These are phyloP conservation scores for Blastobotrys petasosporus DNA, from an alignment of 1,139 yeast genomes.

Conservation along the genomic window DNA sequence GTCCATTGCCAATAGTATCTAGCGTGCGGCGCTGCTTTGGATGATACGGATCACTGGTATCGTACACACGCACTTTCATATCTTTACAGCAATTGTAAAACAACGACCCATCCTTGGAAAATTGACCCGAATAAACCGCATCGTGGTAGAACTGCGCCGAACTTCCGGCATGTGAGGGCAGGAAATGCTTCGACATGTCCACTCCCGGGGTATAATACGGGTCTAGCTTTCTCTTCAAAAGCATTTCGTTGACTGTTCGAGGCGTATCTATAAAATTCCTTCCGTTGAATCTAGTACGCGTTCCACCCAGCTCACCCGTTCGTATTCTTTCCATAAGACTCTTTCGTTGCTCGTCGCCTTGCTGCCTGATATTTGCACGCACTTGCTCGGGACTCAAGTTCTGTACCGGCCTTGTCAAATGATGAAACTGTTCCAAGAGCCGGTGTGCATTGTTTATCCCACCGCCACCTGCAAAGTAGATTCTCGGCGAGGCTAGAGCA, in stretches of 20 bases:
- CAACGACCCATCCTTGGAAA: slow-evolving; percentile 27
- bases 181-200: slow-evolving; percentile 11
- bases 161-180: slow-evolving; percentile 18
- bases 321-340: no score
- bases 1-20: slow-evolving; percentile 16
- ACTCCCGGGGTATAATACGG: neutral
- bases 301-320: no score
- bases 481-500: no score
- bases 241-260: no score
- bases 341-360: no score
- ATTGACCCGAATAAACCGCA: slow-evolving; percentile 30
- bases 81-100: slow-evolving; percentile 29
- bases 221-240: neutral
- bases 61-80: slow-evolving; percentile 24
- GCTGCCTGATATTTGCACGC: no score
- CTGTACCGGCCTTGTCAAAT: slow-evolving; percentile 1
- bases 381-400: neutral
- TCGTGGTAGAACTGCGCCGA: slow-evolving; percentile 18
- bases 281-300: no score
- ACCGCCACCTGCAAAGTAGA: neutral
- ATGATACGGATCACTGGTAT: slow-evolving; percentile 20
- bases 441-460: neutral
- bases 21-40: slow-evolving; percentile 20
- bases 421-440: neutral
- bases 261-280: no score